Base-by-base conservation (phyloP, 257 asterid genomes). In the Lantana camara region DNA sequence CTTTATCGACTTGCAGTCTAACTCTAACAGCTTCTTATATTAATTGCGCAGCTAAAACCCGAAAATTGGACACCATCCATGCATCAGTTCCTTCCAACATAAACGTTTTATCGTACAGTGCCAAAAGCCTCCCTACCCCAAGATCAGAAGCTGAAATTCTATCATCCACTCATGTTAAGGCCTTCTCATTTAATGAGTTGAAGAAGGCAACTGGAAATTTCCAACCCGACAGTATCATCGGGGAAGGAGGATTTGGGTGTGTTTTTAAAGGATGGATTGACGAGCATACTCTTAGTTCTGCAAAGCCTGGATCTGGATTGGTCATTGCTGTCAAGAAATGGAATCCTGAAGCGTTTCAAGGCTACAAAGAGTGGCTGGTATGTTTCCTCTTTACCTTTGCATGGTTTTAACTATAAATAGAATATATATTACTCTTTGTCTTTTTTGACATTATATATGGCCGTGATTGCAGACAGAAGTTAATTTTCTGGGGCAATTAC, bases 221-320 rank as follows among this genome's bases (percentile, higher is more conserved):
- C 60, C 69, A 84, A 32, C 75, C 85, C 9, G 96, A 86, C 52
- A 80, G 86, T 70, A 83, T 86, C 60, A 83, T 89, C 5, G 96
- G 92, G 14, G 96, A 80, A 69, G 95, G 96, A 12, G 90, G 88
- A 69, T 86, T 86, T 45, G 96, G 95, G 22, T 82, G n/a, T n/a
- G n/a, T n/a, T n/a, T n/a, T n/a, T n/a, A n/a, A n/a, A n/a, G n/a
- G n/a, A n/a, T n/a, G n/a, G n/a, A n/a, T n/a, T n/a, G n/a, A n/a
- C n/a, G n/a, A n/a, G n/a, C n/a, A n/a, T n/a, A n/a, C n/a, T n/a
- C 86, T 89, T 15, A 73, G 82, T 34, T 80, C 96, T 45, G 51
- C 88, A 35, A 78, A 67, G 38, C 81, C 85, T 7, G 88, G 92
- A 19, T 79, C 77, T 2, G 95, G 96, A 67, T 48, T 78, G 58